Base-by-base conservation (phyloP, 495 filamentous ascomycete species). In the Antarctomyces pellizariae region DNA sequence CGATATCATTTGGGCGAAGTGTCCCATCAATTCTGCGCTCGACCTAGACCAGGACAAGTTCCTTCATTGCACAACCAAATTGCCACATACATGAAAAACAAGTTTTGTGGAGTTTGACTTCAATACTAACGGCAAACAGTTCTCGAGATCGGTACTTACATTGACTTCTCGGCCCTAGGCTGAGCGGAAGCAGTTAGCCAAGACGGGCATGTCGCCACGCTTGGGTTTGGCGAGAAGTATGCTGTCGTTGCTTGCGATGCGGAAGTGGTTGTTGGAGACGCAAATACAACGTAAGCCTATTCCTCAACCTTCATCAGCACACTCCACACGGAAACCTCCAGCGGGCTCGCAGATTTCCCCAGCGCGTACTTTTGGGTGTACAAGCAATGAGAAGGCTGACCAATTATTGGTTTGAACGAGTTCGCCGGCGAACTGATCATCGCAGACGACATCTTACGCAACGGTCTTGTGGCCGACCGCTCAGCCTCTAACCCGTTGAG, bases 111-210 rank as follows among this genome's bases (percentile, higher is more conserved):
- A 12, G 7, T 15, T 24, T 24, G 18, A 31, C 7, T 2, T 9
- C 4, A 2, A 7, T 2, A 20, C 11, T 13, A 9, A 22, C n/a
- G 9, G 2, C 22, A 2, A 17, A 3, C 24, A 50, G 47, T 52
- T 11, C 43, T 52, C 17, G 48, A 52, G 19, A 45, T 52, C 20
- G 48, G 48, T 16, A 41, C 43, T 12, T 52, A 40, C 20, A 39
- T 48, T 25, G 48, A 46, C 10, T 52, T 41, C 33, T 49, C 46
- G 28, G 37, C 46, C 12, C 38, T 48, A 29, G 32, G 39, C 7
- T 52, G 46, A 44, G 24, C 35, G 4, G 31, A 52, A 13, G 44
- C 46, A 7, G 31, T 48, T 13, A 46, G 48, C 6, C 37, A 41
- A 1, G 26, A 40, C 8, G 48, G 48, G 28, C 48, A 48, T 18